Evolutionary conservation across 129 eudicot species (phyloP), one percentile per base, ranked within the genome.

Genomic region (Glebionis coronaria): DNA sequence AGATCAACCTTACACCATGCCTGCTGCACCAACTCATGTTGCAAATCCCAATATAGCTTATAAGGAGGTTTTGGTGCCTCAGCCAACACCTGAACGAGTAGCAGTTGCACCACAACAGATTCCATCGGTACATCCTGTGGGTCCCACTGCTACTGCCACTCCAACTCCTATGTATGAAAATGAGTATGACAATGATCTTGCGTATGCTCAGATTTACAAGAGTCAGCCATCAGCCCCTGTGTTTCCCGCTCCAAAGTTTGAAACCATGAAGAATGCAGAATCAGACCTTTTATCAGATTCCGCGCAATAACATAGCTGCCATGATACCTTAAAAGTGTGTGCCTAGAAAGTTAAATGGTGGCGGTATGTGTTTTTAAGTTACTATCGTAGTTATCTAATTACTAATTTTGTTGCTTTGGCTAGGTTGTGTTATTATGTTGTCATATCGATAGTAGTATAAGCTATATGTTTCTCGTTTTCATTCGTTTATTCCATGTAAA

Each of bases 131-230:
- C 87, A 76, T 44, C 56, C 80, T 0, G 84, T 69, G 73, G 81
- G 71, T 11, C 28, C 86, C 73, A 60, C 78, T 53, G 28, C 81
- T n/a, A 62, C 71, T 44, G 81, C 67, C 35, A 38, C 67, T 68
- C 47, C 76, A 44, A 45, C 67, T 65, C 52, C 74, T 52, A 66
- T 23, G 52, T 61, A 59, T 67, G 75, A 56, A 61, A 62, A 61
- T 29, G 96, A 86, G 63, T 80, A 79, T 63, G 95, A 83, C 9
- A 88, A 88, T 20, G 96, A 88, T 54, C 84, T 87, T 73, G 90
- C 84, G 51, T 90, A 80, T 75, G 87, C 90, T 69, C 91, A 83
- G 76, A 86, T 92, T 60, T 92, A 92, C 77, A 88, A 92, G 63
- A 79, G 86, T 68, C 97, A 90, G 84, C 95, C 97, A 28, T 73